phyloP scores from a whole-genome alignment of 768 basidiomycete species.

The Tricholoma hemisulphureum region DNA sequence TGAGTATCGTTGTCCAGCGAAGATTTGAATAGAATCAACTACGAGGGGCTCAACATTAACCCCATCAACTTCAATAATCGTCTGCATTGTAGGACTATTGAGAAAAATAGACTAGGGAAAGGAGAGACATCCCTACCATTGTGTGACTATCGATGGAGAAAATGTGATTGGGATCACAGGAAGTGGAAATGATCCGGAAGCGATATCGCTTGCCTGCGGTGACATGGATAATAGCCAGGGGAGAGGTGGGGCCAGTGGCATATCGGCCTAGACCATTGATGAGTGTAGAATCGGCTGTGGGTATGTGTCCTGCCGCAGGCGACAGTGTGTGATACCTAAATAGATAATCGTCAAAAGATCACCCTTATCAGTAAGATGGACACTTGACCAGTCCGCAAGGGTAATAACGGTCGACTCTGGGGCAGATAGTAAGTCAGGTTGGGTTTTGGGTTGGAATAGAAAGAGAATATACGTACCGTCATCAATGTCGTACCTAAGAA shows the following conservation, averaged over 20 bases:
- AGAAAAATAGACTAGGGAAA: conserved; percentile 3
- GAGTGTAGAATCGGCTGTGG: conserved; percentile 38
- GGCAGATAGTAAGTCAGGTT: neutral
- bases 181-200: conserved; percentile 50
- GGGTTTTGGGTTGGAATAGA: neutral
- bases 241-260: conserved; percentile 35
- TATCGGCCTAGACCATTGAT: conserved; percentile 56
- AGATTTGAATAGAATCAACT: conserved; percentile 43
- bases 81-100: conserved; percentile 16
- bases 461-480: neutral
- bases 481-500: conserved; percentile 13
- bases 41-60: conserved; percentile 28
- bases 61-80: conserved; percentile 43
- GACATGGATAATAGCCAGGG: conserved; percentile 47
- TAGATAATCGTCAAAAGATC: neutral
- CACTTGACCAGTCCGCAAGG: conserved; percentile 35
- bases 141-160: conserved; percentile 47
- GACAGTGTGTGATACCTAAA: conserved; percentile 38
- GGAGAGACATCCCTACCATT: conserved; percentile 20
- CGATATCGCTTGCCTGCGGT: conserved; percentile 43
- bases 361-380: neutral
- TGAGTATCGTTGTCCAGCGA: conserved; percentile 37
- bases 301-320: conserved; percentile 15
- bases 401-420: conserved; percentile 42
- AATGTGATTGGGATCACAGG: conserved; percentile 45